These are phyloP conservation scores for Alternaria alternata DNA, from an alignment of 2,329 filamentous ascomycete genomes.

Conservation along the genomic window DNA sequence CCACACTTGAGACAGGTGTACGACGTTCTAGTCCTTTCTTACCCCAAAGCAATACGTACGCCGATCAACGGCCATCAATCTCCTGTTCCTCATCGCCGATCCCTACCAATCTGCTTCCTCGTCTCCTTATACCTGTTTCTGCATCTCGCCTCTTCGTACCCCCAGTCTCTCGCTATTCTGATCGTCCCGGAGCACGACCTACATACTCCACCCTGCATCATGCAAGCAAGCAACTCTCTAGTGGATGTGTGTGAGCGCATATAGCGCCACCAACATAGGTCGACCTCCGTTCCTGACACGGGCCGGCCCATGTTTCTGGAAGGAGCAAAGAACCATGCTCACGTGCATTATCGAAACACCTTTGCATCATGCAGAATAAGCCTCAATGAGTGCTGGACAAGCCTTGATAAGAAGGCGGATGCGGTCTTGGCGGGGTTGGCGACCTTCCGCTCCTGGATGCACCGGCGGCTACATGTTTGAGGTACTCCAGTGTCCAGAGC, in stretches of 20 bases:
- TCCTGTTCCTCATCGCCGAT: slow-evolving; percentile 7
- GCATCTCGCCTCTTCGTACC: neutral
- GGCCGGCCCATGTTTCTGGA: slow-evolving; percentile 15
- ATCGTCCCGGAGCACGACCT: neutral
- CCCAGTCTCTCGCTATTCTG: neutral
- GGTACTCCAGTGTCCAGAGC: neutral
- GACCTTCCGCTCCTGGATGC: neutral
- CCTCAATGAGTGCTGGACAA: neutral
- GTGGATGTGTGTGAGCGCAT: neutral
- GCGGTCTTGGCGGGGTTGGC: neutral
- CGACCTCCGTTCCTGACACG: neutral
- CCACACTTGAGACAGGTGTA: neutral
- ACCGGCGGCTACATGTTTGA: neutral
- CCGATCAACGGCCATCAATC: neutral
- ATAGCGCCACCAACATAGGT: slow-evolving; percentile 9
- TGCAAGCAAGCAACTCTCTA: neutral
- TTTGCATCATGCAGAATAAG: neutral
- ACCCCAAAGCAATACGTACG: neutral
- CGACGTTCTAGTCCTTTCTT: neutral
- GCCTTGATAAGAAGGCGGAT: neutral
- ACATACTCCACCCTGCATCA: neutral
- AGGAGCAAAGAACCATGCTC: neutral
- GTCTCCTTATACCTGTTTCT: neutral
- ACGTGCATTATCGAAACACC: slow-evolving; percentile 2
- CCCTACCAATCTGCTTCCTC: neutral